Evolutionary conservation across 352 stramenopile genomes (phyloP).

Genomic region (Phytophthora multivora): DNA sequence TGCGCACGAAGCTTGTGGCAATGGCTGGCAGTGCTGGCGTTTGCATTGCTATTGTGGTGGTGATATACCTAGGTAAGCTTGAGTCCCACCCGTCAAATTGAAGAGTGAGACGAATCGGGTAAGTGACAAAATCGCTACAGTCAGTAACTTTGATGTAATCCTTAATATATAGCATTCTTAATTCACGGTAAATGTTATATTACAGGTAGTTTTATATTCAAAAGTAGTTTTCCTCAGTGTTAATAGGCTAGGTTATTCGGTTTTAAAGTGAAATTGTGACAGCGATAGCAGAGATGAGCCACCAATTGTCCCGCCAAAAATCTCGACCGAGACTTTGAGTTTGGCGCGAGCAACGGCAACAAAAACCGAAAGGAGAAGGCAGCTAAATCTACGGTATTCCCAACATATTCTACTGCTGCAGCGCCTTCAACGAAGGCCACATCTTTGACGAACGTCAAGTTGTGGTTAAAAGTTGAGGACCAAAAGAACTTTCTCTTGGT

Average conservation of each 20-base stretch:
- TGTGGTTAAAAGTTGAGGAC: constrained; percentile 6
- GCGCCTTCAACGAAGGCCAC: constrained; percentile 1
- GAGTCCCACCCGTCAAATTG: constrained; percentile 22
- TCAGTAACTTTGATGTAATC: too few relatives aligned
- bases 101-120: constrained; percentile 26
- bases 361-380: too few relatives aligned
- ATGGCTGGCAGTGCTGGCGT: constrained; percentile 40
- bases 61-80: not conserved
- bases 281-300: constrained; percentile 1
- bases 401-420: not conserved
- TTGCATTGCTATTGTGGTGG: not conserved
- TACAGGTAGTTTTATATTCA: too few relatives aligned
- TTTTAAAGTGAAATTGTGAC: too few relatives aligned
- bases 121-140: not conserved
- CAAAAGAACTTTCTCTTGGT: constrained; percentile 37
- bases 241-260: too few relatives aligned
- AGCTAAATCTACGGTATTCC: not conserved
- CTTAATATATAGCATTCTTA: too few relatives aligned
- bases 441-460: constrained; percentile 6
- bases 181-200: too few relatives aligned
- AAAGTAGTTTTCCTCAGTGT: too few relatives aligned
- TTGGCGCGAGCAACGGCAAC: constrained; percentile 3
- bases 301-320: constrained; percentile 16
- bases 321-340: not conserved
- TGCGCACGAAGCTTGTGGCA: constrained; percentile 72